Percentiles rank a stretch among this genome's conserved stretches.
Evolutionary conservation across 2,329 filamentous ascomycete species (phyloP).

Genomic region (Aureobasidium sp.): DNA sequence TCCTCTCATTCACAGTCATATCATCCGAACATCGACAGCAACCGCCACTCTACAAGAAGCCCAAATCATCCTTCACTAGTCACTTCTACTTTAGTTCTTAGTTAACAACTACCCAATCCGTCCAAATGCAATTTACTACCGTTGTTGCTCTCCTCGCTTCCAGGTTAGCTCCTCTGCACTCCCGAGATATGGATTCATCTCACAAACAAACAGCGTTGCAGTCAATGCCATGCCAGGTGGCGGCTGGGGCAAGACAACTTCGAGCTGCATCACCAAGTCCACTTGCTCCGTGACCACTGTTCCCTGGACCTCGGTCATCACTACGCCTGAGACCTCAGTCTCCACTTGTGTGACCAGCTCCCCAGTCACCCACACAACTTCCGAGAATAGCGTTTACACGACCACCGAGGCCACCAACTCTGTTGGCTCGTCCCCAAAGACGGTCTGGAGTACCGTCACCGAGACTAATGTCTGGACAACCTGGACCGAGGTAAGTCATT

Average conservation of each 20-base stretch:
- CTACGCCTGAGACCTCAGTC: not conserved
- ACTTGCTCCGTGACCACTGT: not conserved
- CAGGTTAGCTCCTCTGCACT: not conserved
- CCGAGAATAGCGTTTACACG: not conserved
- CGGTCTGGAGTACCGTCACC: not conserved
- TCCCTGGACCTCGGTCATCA: not conserved
- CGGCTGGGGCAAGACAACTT: not conserved
- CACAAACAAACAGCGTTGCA: not conserved
- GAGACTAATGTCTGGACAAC: not conserved
- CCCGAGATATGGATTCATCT: not conserved
- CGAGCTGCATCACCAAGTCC: slow-evolving; percentile 12
- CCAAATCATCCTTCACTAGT: not conserved
- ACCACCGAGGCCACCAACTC: not conserved
- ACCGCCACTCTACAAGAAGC: not conserved
- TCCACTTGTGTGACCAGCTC: slow-evolving; percentile 12
- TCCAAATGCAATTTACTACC: slow-evolving; percentile 1
- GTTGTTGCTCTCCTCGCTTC: slow-evolving; percentile 10
- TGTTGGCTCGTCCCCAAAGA: not conserved
- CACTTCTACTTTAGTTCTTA: not conserved
- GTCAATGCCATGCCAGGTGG: slow-evolving; percentile 8
- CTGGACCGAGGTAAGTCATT: not conserved
- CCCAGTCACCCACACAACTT: not conserved
- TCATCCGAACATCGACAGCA: not conserved
- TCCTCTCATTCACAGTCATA: not conserved
- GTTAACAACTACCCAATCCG: not conserved